Percentiles rank a stretch among this genome's conserved stretches.
phyloP scores from a whole-genome alignment of 1,139 yeast genomes.

The Candida albicans region DNA sequence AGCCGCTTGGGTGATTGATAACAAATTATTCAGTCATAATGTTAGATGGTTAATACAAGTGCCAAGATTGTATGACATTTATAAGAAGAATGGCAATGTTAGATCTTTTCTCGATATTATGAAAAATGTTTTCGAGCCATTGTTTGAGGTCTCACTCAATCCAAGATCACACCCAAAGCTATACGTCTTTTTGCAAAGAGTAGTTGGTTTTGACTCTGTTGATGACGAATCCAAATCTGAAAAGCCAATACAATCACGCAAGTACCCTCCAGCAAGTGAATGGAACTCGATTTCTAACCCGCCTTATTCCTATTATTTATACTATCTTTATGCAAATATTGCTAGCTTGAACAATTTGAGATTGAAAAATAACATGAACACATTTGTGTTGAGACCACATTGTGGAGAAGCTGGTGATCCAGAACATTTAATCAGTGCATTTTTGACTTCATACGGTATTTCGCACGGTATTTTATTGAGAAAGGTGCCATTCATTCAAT shows the following conservation, averaged over 20 bases:
- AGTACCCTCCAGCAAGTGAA: conserved; percentile 76
- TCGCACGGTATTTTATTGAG: conserved; percentile 93
- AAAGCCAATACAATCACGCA: conserved; percentile 66
- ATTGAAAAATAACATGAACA: conserved; percentile 68
- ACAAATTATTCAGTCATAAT: conserved; percentile 86
- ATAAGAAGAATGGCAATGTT: conserved; percentile 75
- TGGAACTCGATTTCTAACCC: conserved; percentile 86
- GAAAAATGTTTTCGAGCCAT: conserved; percentile 79
- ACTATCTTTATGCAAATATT: conserved; percentile 83
- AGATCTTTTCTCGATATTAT: conserved; percentile 72
- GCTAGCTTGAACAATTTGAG: conserved; percentile 86
- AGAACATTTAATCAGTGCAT: conserved; percentile 90
- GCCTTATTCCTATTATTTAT: conserved; percentile 94
- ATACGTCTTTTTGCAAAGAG: conserved; percentile 84
- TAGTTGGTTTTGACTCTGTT: conserved; percentile 96
- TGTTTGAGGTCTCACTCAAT: conserved; percentile 84
- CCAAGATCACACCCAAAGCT: conserved; percentile 88
- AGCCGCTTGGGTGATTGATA: conserved; percentile 93
- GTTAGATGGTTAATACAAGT: conserved; percentile 97
- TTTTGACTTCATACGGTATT: conserved; percentile 85
- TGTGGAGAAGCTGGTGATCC: conserved; percentile 99
- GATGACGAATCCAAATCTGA: conserved; percentile 97
- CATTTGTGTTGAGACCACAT: conserved; percentile 93
- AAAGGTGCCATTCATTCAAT: conserved; percentile 92
- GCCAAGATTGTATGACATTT: conserved; percentile 89